Base-by-base conservation (phyloP, 352 stramenopile genomes). In the Phytophthora macrochlamydospora region DNA sequence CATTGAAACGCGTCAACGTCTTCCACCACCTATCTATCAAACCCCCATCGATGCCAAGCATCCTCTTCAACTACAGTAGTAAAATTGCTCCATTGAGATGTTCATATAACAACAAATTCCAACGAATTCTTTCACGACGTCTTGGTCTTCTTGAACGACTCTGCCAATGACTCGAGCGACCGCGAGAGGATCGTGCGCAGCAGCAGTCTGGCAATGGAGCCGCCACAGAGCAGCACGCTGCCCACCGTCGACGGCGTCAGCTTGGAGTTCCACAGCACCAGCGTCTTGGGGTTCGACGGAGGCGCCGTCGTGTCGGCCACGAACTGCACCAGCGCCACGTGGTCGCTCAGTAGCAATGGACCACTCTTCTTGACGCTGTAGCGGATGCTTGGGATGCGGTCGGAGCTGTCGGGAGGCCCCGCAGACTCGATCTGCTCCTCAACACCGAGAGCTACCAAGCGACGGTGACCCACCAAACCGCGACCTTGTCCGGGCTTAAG, bases 221-320 rank as follows among this genome's bases (percentile, higher is more conserved):
- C 81, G n/a, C 78, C 81, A 61, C 78, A 89, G 44, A 80, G 75
- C 46, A 83, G 45, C 29, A 90, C 73, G 49, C 79, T 85, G 35
- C 81, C 81, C 8, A 69, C 37, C n/a, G 61, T 62, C 4, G 79
- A 76, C 12, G 83, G 81, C 14, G 69, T 81, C 35, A 80, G 76
- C 77, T 92, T 92, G 56, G 76, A 73, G 42, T 65, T 79, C 83
- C 83, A 91, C 46, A 84, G 45, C 35, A 87, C 78, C 30, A 91
- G 78, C 60, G 79, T 91, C 71, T 77, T 70, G 3, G 75, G 68
- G 40, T 71, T 52, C 38, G 54, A 66, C 5, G 45, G 14, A 7
- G 62, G 46, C 13, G 62, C 56, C 29, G 69, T 63, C 31, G 37
- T 61, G 61, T 88, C 80, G 2, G 70, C 67, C 43, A 88, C 72